These are phyloP conservation scores for Hyphopichia burtonii DNA, from an alignment of 1,139 yeast genomes.

Conservation along the genomic window DNA sequence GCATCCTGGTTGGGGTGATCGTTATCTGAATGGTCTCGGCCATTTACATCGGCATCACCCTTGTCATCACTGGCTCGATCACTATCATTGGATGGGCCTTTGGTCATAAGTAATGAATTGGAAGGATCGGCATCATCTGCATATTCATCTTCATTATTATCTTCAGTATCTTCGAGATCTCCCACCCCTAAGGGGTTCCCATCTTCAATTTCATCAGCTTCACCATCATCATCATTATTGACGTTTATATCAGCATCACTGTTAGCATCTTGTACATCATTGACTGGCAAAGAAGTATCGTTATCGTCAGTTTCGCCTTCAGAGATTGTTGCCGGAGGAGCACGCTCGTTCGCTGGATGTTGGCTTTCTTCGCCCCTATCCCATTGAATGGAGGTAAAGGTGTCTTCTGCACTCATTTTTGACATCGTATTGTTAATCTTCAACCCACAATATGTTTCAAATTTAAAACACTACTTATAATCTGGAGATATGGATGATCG, in stretches of 20 bases:
- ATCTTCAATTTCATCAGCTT: background rate
- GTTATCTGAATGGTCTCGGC: background rate
- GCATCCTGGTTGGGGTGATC: background rate
- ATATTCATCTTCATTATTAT: background rate
- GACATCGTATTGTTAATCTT: no score
- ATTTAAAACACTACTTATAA: no score
- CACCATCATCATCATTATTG: background rate
- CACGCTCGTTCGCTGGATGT: conserved; percentile 1
- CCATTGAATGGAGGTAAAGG: conserved; percentile 60
- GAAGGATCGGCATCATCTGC: conserved; percentile 12
- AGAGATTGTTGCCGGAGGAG: conserved; percentile 7
- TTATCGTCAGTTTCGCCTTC: conserved; percentile 8
- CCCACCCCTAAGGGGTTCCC: conserved; percentile 8
- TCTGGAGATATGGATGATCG: no score
- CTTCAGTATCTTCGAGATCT: background rate
- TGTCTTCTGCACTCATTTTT: conserved; percentile 40
- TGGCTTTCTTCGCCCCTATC: conserved; percentile 42
- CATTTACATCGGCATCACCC: background rate
- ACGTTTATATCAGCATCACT: background rate
- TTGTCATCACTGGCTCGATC: background rate
- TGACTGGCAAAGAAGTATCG: conserved; percentile 4
- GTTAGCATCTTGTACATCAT: conserved; percentile 4
- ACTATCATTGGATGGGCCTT: conserved; percentile 1
- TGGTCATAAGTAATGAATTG: conserved; percentile 10
- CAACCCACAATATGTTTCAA: no score